Percentiles rank a stretch among this genome's conserved stretches.
These are phyloP conservation scores for Debaryomyces udenii DNA, from an alignment of 1,139 yeast species.

Conservation along the genomic window DNA sequence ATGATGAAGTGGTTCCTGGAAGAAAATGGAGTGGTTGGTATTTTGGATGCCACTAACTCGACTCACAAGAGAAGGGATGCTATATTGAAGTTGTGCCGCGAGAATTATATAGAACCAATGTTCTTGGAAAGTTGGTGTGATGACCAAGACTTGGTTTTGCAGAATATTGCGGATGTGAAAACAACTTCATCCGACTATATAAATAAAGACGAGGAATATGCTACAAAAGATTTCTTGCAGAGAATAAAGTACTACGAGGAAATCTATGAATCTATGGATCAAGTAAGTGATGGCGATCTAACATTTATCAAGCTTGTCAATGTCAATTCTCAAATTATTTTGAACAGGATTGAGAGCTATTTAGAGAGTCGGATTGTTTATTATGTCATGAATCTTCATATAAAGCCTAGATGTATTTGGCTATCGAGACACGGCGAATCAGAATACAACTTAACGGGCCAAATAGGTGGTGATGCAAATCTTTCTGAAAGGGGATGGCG, in stretches of 20 bases:
- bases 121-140: constrained; percentile 92
- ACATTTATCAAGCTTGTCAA: constrained; percentile 87
- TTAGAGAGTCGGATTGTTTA: constrained; percentile 91
- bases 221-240: constrained; percentile 69
- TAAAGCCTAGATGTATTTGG: constrained; percentile 90
- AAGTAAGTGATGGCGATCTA: constrained; percentile 57
- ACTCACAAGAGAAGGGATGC: constrained; percentile 69
- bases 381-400: constrained; percentile 93
- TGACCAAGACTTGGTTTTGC: constrained; percentile 73
- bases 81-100: constrained; percentile 65
- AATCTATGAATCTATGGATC: constrained; percentile 73
- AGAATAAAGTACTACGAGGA: constrained; percentile 75
- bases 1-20: constrained; percentile 86
- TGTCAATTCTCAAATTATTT: constrained; percentile 83
- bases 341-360: constrained; percentile 85
- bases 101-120: constrained; percentile 79
- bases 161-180: constrained; percentile 83
- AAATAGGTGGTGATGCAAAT: constrained; percentile 94
- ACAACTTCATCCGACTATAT: constrained; percentile 85
- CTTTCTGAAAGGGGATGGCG: constrained; percentile 83
- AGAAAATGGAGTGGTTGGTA: constrained; percentile 86
- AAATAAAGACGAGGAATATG: constrained; percentile 71
- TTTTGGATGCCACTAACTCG: constrained; percentile 83
- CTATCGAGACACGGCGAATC: constrained; percentile 96
- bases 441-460: constrained; percentile 87